Conservation (phyloP, 2,329 filamentous ascomycete species). For the Aspergillus uvarum region DNA sequence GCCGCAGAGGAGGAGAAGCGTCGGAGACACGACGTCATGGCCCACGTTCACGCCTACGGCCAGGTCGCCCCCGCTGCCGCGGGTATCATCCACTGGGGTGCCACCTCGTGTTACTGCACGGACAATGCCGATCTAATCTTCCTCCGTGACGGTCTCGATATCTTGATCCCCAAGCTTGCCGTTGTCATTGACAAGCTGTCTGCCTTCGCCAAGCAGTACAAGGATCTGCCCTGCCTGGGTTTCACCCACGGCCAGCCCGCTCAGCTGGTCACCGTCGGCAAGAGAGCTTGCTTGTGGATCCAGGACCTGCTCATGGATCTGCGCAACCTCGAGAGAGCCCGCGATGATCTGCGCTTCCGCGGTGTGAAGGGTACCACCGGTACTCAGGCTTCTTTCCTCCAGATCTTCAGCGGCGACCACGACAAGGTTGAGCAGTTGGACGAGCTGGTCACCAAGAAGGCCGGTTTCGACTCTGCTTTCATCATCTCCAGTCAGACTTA, state of each 20-base stretch:
- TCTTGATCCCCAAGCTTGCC: slow-evolving; percentile 76
- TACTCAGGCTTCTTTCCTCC: slow-evolving; percentile 75
- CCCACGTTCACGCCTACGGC: slow-evolving; percentile 73
- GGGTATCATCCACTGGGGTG: slow-evolving; percentile 78
- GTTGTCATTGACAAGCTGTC: slow-evolving; percentile 74
- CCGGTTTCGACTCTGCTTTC: slow-evolving; percentile 62
- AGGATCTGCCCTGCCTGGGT: slow-evolving; percentile 68
- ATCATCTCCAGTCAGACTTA: slow-evolving; percentile 72
- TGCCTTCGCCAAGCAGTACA: slow-evolving; percentile 70
- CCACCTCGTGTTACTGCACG: slow-evolving; percentile 59
- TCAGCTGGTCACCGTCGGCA: slow-evolving; percentile 64
- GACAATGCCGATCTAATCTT: slow-evolving; percentile 80
- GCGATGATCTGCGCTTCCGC: slow-evolving; percentile 70
- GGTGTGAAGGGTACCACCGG: slow-evolving; percentile 73
- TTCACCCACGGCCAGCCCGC: slow-evolving; percentile 68
- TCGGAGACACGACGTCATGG: slow-evolving; percentile 64
- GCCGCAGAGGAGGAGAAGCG: slow-evolving; percentile 74
- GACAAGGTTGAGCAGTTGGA: slow-evolving; percentile 62
- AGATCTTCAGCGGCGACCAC: slow-evolving; percentile 64
- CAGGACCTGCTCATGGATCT: slow-evolving; percentile 77
- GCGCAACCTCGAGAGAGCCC: slow-evolving; percentile 67
- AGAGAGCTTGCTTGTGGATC: slow-evolving; percentile 69
- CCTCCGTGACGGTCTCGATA: slow-evolving; percentile 69
- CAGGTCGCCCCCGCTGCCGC: slow-evolving; percentile 71
- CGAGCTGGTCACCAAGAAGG: slow-evolving; percentile 63